Conservation (phyloP, 2,329 filamentous ascomycete genomes). For the Xylariaceae sp. region DNA sequence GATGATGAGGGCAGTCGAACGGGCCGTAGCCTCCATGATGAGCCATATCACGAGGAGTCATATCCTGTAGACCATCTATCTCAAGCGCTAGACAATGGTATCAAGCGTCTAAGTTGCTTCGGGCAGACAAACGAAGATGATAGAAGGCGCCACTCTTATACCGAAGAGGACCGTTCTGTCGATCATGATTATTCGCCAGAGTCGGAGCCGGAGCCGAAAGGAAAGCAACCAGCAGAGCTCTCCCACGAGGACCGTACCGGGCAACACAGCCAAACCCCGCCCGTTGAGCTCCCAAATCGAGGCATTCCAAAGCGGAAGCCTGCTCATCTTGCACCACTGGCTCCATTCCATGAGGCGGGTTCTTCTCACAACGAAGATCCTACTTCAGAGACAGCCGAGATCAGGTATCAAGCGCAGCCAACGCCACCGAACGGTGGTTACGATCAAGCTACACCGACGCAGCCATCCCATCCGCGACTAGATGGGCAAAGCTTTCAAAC, state of each 20-base stretch:
- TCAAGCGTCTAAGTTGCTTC: no score
- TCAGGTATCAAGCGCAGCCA: slow-evolving; percentile 7
- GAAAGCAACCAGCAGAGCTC: no score
- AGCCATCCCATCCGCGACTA: slow-evolving; percentile 11
- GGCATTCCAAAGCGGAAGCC: slow-evolving; percentile 21
- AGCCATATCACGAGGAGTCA: no score
- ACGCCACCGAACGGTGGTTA: slow-evolving; percentile 4
- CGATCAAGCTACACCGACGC: slow-evolving; percentile 2
- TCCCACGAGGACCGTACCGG: no score
- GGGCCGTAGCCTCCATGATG: no score
- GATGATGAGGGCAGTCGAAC: no score
- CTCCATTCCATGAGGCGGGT: slow-evolving; percentile 8
- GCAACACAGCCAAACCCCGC: no score
- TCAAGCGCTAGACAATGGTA: no score
- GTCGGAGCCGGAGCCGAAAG: slow-evolving; percentile 5
- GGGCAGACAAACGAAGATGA: no score
- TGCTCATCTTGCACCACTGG: slow-evolving; percentile 6
- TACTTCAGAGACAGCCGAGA: slow-evolving; percentile 16
- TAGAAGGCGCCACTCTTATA: no score
- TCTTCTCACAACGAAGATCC: slow-evolving; percentile 15
- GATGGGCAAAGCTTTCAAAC: slow-evolving; percentile 3
- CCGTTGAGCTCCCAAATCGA: slow-evolving; percentile 19
- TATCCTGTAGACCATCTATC: no score
- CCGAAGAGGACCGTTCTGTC: no score
- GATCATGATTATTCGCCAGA: background rate